Conservation (phyloP, 176 grass and related monocot species). For the Saccharum spontaneum region DNA sequence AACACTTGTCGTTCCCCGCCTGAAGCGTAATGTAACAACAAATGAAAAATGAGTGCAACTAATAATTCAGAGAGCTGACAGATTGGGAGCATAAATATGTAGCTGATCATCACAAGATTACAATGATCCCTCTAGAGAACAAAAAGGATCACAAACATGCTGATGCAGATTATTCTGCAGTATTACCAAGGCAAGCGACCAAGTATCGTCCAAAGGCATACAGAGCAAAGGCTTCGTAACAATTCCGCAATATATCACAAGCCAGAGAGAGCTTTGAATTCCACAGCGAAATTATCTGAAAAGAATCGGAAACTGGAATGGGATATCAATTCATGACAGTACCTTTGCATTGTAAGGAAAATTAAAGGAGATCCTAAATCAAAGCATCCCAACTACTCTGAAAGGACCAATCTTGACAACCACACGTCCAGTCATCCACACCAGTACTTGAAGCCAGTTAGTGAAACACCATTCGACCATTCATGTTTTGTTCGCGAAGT, state of each 20-base stretch:
- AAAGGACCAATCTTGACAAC: background rate
- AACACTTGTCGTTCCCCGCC: constrained; percentile 74
- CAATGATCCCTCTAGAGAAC: background rate
- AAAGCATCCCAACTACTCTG: background rate
- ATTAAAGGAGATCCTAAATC: background rate
- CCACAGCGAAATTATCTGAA: constrained; percentile 85
- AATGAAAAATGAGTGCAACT: background rate
- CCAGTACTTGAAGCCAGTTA: background rate
- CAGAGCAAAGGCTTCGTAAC: constrained; percentile 91
- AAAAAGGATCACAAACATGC: background rate
- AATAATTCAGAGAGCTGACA: background rate
- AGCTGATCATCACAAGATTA: background rate
- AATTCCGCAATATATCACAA: constrained; percentile 92
- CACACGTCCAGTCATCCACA: background rate
- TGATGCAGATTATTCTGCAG: background rate
- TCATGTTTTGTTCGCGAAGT: background rate
- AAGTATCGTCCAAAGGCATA: constrained; percentile 88
- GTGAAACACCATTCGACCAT: background rate
- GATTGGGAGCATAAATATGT: background rate
- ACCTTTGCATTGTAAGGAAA: background rate
- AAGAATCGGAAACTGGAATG: constrained; percentile 21
- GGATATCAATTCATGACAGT: constrained; percentile 25
- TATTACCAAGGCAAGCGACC: constrained; percentile 83
- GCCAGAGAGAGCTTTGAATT: constrained; percentile 63
- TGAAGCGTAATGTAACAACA: constrained; percentile 26